Evolutionary conservation across 2,329 filamentous ascomycete species (phyloP), one percentile per base, ranked within the genome.

Genomic region (Cladophialophora immunda): DNA sequence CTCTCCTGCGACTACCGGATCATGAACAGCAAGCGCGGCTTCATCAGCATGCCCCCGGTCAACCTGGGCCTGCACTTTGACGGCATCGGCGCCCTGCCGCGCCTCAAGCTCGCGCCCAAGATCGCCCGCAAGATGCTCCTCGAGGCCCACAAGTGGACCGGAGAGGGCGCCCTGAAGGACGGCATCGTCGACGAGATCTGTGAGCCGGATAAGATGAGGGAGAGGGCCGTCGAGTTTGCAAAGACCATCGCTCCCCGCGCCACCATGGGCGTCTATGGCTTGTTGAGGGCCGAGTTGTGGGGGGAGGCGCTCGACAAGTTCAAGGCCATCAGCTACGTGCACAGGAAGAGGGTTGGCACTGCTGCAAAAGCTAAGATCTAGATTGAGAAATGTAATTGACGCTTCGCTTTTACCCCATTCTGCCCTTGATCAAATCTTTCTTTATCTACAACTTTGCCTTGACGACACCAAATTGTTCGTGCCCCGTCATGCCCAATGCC

Each of bases 61-160:
- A 80, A 86, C 62, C 79, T 87, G 1, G 85, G 85, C 4, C 75
- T 87, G 30, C 83, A 86, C 69, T 87, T 87, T 66, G 82, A 83
- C 15, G 85, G 85, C 9, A 86, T 87, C 56, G 85, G 84, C 3
- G 76, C 80, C 2, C 77, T 87, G 6, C 83, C 83, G 1, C 79
- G 84, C 1, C 76, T 86, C 7, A 87, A 87, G 71, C 78, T 87
- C 2, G 78, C 75, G 0, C 83, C 84, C 9, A 78, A 81, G 54
- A 75, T 86, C n/a, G 84, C 84, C 15, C 76, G 84, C 4, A 85
- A 85, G 71, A 86, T 87, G 84, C 74, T 87, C 32, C 77, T 86
- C 3, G 84, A 87, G 72, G 85, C 84, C 19, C 82, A 87, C 64
- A 78, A 75, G 45, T 87, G 83, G 84, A 87, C 85, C 0, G 84